A percentile compares a stretch with the other conserved stretches of the same genome.
Evolutionary conservation across 2,329 filamentous ascomycete genomes (phyloP).

Genomic region (Endoconidiophora laricicola): DNA sequence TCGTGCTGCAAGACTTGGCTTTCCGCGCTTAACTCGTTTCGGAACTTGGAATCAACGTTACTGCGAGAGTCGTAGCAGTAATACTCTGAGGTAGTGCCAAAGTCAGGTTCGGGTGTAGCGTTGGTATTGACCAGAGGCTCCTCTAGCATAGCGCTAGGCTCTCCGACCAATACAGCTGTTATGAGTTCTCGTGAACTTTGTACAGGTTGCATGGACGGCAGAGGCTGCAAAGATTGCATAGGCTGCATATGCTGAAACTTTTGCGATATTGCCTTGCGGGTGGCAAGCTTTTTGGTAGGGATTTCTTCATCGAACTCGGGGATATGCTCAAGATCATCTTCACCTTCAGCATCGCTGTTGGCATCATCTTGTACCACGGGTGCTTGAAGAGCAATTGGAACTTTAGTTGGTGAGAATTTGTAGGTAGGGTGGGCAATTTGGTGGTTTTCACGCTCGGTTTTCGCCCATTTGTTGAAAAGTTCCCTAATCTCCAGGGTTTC

Average conservation of each 20-base stretch:
- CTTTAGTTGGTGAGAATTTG: conserved; percentile 60
- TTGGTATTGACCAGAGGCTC: no score
- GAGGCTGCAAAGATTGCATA: no score
- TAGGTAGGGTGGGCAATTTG: conserved; percentile 73
- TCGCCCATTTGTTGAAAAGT: conserved; percentile 63
- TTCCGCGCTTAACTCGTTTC: no score
- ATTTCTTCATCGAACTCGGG: background rate
- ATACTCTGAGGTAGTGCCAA: no score
- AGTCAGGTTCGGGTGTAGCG: background rate
- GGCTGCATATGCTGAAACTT: no score
- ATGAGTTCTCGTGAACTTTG: no score
- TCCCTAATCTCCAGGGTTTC: conserved; percentile 58
- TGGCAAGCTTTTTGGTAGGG: background rate
- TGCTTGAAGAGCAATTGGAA: conserved; percentile 20
- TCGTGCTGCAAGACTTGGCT: no score
- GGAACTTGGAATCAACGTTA: no score
- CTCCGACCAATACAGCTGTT: no score
- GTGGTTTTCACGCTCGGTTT: conserved; percentile 70
- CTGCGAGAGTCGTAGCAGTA: background rate
- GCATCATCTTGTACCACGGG: conserved; percentile 25
- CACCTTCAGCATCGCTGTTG: conserved; percentile 9
- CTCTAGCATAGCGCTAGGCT: no score
- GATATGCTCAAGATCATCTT: background rate
- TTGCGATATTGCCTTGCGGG: no score
- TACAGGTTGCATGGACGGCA: no score